Conservation (phyloP, 768 basidiomycete species). For the Coprinellus micaceus region DNA sequence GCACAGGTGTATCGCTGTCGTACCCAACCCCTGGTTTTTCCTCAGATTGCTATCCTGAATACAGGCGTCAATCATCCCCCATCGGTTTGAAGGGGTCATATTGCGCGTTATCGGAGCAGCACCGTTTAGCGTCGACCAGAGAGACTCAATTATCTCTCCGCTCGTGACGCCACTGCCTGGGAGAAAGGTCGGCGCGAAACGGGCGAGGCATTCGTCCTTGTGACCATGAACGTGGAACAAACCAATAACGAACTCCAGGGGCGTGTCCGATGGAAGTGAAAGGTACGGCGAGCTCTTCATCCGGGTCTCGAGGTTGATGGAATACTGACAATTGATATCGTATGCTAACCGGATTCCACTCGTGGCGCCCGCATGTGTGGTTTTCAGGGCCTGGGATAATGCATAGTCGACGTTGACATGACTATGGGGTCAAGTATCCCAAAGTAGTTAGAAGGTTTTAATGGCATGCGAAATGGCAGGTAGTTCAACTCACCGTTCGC, state of each 20-base stretch:
- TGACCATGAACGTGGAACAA: slow-evolving; percentile 17
- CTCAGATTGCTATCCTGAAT: too few relatives aligned
- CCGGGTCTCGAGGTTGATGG: background rate
- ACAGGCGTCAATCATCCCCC: slow-evolving; percentile 17
- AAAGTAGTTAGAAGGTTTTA: slow-evolving; percentile 19
- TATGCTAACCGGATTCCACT: background rate
- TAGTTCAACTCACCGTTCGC: slow-evolving; percentile 17
- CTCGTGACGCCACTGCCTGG: background rate
- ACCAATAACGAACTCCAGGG: background rate
- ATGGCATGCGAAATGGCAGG: background rate
- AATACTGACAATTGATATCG: background rate
- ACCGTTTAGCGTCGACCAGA: slow-evolving; percentile 16
- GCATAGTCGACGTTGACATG: too few relatives aligned
- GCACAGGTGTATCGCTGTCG: background rate
- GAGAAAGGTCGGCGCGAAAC: too few relatives aligned
- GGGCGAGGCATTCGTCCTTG: too few relatives aligned
- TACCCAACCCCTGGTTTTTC: slow-evolving; percentile 10
- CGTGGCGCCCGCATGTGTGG: background rate
- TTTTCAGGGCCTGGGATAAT: slow-evolving; percentile 16
- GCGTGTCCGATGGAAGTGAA: background rate
- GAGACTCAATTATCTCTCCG: slow-evolving; percentile 18
- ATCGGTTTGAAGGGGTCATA: slow-evolving; percentile 8
- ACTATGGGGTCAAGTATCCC: slow-evolving; percentile 24
- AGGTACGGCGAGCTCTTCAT: background rate
- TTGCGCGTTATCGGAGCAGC: slow-evolving; percentile 1